Percentiles rank a stretch among this genome's conserved stretches.
Conservation (phyloP, 1,284 basidiomycete genomes). For the Microbotryum violaceum region DNA sequence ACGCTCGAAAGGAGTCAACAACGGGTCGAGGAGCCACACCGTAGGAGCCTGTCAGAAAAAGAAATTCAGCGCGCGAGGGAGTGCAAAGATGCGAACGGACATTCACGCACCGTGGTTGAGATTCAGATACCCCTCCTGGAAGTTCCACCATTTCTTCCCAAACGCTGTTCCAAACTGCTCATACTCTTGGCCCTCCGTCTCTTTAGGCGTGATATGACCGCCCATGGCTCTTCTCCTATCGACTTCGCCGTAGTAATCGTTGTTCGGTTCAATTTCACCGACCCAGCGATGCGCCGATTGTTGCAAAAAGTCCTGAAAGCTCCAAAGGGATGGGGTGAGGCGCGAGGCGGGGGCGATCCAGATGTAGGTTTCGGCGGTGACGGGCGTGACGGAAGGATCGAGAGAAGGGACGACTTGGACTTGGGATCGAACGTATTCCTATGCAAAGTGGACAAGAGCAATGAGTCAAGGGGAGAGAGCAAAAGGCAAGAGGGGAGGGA, state of each 20-base stretch:
- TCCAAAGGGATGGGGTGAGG: slow-evolving; percentile 62
- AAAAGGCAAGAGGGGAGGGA: not conserved
- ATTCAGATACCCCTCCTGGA: slow-evolving; percentile 29
- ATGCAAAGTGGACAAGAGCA: not conserved
- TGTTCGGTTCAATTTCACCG: slow-evolving; percentile 38
- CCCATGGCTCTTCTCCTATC: slow-evolving; percentile 40
- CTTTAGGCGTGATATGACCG: slow-evolving; percentile 14
- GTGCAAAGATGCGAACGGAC: too few species aligned
- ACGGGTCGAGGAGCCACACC: slow-evolving; percentile 21
- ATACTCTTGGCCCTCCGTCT: slow-evolving; percentile 36
- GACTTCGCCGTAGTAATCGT: slow-evolving; percentile 48
- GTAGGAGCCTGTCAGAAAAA: slow-evolving; percentile 17
- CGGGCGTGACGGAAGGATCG: slow-evolving; percentile 21
- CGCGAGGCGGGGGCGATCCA: slow-evolving; percentile 48
- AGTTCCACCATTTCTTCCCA: slow-evolving; percentile 39
- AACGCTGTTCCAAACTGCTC: slow-evolving; percentile 39
- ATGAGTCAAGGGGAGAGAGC: not conserved
- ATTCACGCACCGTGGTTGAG: slow-evolving; percentile 27
- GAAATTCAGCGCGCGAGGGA: too few species aligned
- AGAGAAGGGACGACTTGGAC: slow-evolving; percentile 51
- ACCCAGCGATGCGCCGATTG: slow-evolving; percentile 67
- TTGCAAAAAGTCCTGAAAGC: slow-evolving; percentile 61
- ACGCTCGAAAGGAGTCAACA: slow-evolving; percentile 4
- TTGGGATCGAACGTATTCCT: slow-evolving; percentile 62
- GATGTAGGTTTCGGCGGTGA: slow-evolving; percentile 61